Percentiles rank a stretch among this genome's conserved stretches.
These are phyloP conservation scores for Erodium maritimum DNA, from an alignment of 345 rosid species.

Conservation along the genomic window DNA sequence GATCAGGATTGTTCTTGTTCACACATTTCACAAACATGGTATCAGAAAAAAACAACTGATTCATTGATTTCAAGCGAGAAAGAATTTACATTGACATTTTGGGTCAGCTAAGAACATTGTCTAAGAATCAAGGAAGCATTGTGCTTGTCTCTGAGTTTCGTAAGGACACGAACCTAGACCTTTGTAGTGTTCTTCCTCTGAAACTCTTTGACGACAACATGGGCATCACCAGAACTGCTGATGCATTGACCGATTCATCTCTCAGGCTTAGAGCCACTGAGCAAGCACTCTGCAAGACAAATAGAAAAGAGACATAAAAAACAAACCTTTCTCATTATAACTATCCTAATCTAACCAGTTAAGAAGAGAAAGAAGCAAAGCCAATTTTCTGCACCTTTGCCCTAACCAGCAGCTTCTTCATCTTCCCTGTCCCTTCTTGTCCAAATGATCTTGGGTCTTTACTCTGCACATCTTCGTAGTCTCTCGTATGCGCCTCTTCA, in stretches of 20 bases:
- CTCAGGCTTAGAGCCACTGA: constrained; percentile 60
- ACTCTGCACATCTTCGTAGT: constrained; percentile 41
- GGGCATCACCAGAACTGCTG: constrained; percentile 92
- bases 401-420: constrained; percentile 41
- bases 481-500: constrained; percentile 45
- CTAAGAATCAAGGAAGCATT: constrained; percentile 18
- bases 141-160: constrained; percentile 34
- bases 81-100: neutral
- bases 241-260: constrained; percentile 90
- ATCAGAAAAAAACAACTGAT: too few species aligned
- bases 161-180: constrained; percentile 50
- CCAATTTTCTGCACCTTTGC: constrained; percentile 53
- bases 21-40: neutral
- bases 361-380: neutral
- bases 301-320: constrained; percentile 1
- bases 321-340: neutral
- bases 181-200: constrained; percentile 57
- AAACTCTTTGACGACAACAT: constrained; percentile 94
- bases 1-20: neutral
- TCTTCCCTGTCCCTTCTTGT: constrained; percentile 47
- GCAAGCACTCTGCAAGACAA: constrained; percentile 73
- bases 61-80: constrained; percentile 1
- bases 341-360: neutral
- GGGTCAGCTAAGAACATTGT: neutral
- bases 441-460: constrained; percentile 48